Evolutionary conservation across 208 protist genomes (phyloP).

Genomic region (Trypanosoma cruzi): DNA sequence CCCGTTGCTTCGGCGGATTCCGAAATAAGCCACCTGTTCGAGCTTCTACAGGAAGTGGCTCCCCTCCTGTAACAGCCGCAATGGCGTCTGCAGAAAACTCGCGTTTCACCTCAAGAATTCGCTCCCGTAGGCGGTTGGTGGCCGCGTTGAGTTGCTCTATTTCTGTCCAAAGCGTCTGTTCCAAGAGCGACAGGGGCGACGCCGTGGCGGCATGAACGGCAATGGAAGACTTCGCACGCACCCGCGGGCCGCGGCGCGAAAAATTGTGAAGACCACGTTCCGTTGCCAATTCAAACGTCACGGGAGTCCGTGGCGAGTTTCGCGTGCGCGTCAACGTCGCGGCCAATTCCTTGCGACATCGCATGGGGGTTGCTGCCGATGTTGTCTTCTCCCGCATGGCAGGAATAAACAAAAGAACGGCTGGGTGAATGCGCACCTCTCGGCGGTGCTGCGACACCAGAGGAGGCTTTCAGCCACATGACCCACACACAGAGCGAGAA

Average conservation of each 20-base stretch:
- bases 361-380: not conserved
- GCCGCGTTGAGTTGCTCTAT: constrained; percentile 5
- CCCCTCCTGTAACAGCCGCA: not conserved
- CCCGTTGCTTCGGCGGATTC: not conserved
- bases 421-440: not conserved
- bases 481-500: not conserved
- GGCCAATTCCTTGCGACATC: not conserved
- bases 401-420: not conserved
- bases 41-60: not conserved
- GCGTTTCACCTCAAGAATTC: constrained; percentile 5
- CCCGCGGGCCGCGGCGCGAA: not conserved
- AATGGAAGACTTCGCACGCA: not conserved
- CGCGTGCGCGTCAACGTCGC: not conserved
- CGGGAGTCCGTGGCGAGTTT: not conserved
- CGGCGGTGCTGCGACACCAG: not conserved
- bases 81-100: not conserved
- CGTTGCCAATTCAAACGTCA: not conserved
- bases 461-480: not conserved
- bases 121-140: constrained; percentile 15
- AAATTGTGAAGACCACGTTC: not conserved
- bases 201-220: not conserved
- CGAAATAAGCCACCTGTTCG: not conserved
- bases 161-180: constrained; percentile 8
- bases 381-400: not conserved
- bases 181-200: not conserved